Base-by-base conservation (phyloP, 169 alveolate species). In the Eimeria tenella region DNA sequence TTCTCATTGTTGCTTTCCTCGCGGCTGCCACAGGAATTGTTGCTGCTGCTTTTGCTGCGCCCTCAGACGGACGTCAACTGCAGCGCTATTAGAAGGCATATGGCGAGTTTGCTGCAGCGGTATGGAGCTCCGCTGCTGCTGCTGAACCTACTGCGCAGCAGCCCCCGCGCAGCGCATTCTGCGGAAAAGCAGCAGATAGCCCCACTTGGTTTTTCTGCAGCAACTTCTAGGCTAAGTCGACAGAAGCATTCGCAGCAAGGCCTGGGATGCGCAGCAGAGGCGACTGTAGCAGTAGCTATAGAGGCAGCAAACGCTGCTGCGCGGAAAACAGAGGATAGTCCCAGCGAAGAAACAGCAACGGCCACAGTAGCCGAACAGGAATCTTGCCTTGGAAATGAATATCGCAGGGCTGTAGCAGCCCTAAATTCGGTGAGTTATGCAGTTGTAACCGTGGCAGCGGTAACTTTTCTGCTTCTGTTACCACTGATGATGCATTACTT, bases 41-140 rank as follows among this genome's bases (percentile, higher is more conserved):
- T n/a, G 52, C 62, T 74, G 84, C 84, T 49, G 84, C 84, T 9
- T 7, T 49, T 11, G 87, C 49, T 17, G 70, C 70, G n/a, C 25
- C 42, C 23, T 4, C 75, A 82, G 90, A 82, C 90, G 58, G 90
- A 82, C 75, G 90, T 82, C 11, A 82, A 82, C 31, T 23, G 56
- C 58, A 50, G 73, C 55, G 90, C 90, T 2, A 82, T 58, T 25
- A 55, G 90, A 21, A 62, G 90, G 31, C 90, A 82, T 56, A 52
- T 55, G 73, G 49, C 55, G 49, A 52, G 73, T 6, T 58, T 82
- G 21, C 63, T 82, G 11, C 90, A 82, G 73, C 90, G 90, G 23
- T 82, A 82, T 58, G 90, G 90, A 21, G 52, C 90, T 7, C 90
- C 90, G 10, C 7, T 82, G 23, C 75, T 52, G 15, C 25, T 55